These are phyloP conservation scores for Xenoacremonium recifei DNA, from an alignment of 2,329 filamentous ascomycete genomes.

Conservation along the genomic window DNA sequence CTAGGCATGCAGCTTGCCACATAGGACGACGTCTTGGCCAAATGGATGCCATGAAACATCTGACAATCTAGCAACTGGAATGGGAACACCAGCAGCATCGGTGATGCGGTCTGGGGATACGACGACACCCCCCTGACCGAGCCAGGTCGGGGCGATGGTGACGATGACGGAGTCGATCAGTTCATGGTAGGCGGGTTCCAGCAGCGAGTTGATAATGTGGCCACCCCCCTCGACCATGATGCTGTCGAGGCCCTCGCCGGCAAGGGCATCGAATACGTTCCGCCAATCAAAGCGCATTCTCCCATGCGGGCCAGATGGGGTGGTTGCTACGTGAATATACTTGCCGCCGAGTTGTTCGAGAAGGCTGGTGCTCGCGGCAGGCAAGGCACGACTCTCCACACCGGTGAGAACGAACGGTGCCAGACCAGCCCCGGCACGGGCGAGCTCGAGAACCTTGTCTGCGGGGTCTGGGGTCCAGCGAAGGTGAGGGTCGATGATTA, in stretches of 20 bases:
- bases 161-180: constrained; percentile 78
- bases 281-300: constrained; percentile 59
- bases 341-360: constrained; percentile 52
- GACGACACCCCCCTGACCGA: constrained; percentile 79
- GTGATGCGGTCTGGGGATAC: constrained; percentile 66
- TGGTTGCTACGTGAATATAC: constrained; percentile 41
- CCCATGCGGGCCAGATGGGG: constrained; percentile 33
- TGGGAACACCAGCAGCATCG: constrained; percentile 48
- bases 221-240: constrained; percentile 93
- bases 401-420: constrained; percentile 71
- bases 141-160: constrained; percentile 85
- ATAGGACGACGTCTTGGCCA: constrained; percentile 81
- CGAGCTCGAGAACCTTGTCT: constrained; percentile 66
- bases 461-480: constrained; percentile 64
- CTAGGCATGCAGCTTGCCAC: constrained; percentile 54
- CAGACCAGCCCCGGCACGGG: constrained; percentile 62
- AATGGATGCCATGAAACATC: constrained; percentile 74
- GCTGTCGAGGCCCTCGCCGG: constrained; percentile 62
- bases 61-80: constrained; percentile 63
- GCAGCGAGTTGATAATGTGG: constrained; percentile 75
- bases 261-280: constrained; percentile 59
- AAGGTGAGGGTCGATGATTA: constrained; percentile 77
- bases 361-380: constrained; percentile 40
- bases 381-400: constrained; percentile 39
- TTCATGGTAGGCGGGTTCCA: constrained; percentile 59